These are phyloP conservation scores for Aspergillus wentii DNA, from an alignment of 495 filamentous ascomycete species.

Conservation along the genomic window DNA sequence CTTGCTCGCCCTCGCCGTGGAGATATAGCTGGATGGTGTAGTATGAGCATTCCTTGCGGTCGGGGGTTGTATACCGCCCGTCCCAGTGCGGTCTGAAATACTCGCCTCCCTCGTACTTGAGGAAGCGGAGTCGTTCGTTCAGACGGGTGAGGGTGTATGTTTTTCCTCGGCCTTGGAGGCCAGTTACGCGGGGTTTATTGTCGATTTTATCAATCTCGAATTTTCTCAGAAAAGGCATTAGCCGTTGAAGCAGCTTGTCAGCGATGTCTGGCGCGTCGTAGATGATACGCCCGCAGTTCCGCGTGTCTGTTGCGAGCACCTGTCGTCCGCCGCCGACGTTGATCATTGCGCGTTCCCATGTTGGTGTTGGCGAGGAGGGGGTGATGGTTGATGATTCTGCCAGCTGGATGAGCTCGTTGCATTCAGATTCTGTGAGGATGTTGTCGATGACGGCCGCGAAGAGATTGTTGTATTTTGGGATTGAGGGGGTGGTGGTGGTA, in stretches of 20 bases:
- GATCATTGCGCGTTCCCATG: conserved; percentile 44
- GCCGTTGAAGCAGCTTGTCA: conserved; percentile 55
- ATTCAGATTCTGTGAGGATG: conserved; percentile 56
- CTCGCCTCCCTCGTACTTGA: conserved; percentile 70
- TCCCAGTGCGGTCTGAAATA: conserved; percentile 82
- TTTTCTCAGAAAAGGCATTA: conserved; percentile 43
- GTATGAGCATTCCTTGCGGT: conserved; percentile 54
- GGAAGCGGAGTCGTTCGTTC: conserved; percentile 76
- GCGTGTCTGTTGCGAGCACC: conserved; percentile 46
- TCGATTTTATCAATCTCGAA: conserved; percentile 29
- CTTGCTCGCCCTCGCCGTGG: conserved; percentile 48
- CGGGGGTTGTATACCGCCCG: conserved; percentile 57
- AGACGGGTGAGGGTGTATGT: conserved; percentile 53
- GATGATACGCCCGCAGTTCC: conserved; percentile 73
- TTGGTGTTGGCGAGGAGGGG: conserved; percentile 8
- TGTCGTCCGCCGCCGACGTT: conserved; percentile 63
- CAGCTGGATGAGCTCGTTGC: conserved; percentile 47
- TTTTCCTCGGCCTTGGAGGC: conserved; percentile 37
- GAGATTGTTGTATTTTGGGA: conserved; percentile 50
- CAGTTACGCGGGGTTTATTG: conserved; percentile 39
- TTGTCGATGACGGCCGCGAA: conserved; percentile 64
- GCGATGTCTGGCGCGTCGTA: conserved; percentile 61
- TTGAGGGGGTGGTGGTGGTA: conserved; percentile 30
- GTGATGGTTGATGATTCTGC: conserved; percentile 44
- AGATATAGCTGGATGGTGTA: conserved; percentile 85